Base-by-base conservation (phyloP, 495 filamentous ascomycete genomes). In the Trypethelium eluteriae region DNA sequence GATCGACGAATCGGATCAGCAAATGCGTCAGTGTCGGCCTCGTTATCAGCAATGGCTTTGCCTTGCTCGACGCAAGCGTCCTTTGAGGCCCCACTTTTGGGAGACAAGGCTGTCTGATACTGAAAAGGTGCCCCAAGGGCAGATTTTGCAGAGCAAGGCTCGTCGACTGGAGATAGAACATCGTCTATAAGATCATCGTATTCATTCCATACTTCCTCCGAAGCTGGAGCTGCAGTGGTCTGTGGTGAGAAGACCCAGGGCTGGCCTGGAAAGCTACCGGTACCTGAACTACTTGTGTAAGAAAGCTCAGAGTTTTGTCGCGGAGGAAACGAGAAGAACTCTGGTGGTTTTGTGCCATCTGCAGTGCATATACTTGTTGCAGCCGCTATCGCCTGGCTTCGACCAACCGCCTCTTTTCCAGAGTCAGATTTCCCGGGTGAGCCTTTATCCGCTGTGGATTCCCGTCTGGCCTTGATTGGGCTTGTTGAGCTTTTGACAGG, bases 151-250 rank as follows among this genome's bases (percentile, higher is more conserved):
- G 69, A 72, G 2, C 68, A 6, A 0, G 70, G 69, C 34, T 69
- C 69, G 56, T 62, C 49, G 32, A 56, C 41, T 2, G 85, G 82
- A 0, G 85, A 85, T 16, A 85, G 79, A 12, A 88, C 85, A 57
- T 91, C 85, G 68, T 89, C 89, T 64, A 97, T 83, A 16, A 96
- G 79, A 72, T 98, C 94, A 74, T 97, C 88, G 69, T 94, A 98
- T 75, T 98, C 92, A 47, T 89, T 85, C 94, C 94, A 98, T 18
- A 96, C 82, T 72, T 98, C 94, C 71, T 98, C 94, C 69, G 92
- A 88, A 44, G 64, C 64, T 41, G 68, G 2, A 7, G 36, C 46
- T 7, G 67, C 62, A 38, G 65, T 44, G 11, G 18, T 9, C 14
- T 59, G 53, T 34, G 32, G 53, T 32, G 53, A 36, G 2, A 59